A percentile compares a stretch with the other conserved stretches of the same genome.
Evolutionary conservation across 306 rosid genomes (phyloP).

Genomic region (Cucurbita pepo): DNA sequence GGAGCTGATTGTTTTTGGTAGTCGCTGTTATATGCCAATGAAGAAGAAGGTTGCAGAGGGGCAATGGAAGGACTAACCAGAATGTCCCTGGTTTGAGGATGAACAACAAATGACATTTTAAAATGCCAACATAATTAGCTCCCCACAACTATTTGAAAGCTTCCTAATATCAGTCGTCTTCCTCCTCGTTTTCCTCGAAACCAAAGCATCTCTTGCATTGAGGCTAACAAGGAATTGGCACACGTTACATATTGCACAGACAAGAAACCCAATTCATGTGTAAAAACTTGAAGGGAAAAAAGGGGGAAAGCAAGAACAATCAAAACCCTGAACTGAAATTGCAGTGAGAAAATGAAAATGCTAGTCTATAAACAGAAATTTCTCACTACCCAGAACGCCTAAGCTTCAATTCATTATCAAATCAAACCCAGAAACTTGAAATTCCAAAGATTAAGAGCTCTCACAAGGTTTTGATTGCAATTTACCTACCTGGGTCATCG

Average conservation of each 20-base stretch:
- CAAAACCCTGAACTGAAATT: slow-evolving; percentile 9
- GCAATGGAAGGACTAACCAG: slow-evolving; percentile 19
- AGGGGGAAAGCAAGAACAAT: not conserved
- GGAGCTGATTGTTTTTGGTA: slow-evolving; percentile 28
- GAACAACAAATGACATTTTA: slow-evolving; percentile 6
- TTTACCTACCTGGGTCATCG: slow-evolving; percentile 41
- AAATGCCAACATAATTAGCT: slow-evolving; percentile 15
- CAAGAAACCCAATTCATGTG: slow-evolving; percentile 15
- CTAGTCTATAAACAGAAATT: not conserved
- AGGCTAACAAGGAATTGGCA: slow-evolving; percentile 23
- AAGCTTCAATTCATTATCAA: not conserved
- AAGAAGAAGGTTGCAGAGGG: slow-evolving; percentile 17
- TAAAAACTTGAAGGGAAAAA: not conserved
- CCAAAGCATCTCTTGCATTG: slow-evolving; percentile 35
- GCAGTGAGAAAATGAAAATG: not conserved
- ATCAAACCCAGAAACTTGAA: slow-evolving; percentile 3
- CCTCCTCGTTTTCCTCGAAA: slow-evolving; percentile 15
- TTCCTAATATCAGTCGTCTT: not conserved
- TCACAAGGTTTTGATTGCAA: slow-evolving; percentile 38
- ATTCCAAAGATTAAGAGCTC: slow-evolving; percentile 5
- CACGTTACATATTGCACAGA: slow-evolving; percentile 24
- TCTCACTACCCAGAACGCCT: not conserved
- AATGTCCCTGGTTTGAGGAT: slow-evolving; percentile 30
- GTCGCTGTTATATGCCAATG: slow-evolving; percentile 19
- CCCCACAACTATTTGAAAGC: slow-evolving; percentile 1